Percentiles rank a stretch among this genome's conserved stretches.
Conservation (phyloP, 2,329 filamentous ascomycete species). For the Colletotrichum costaricense region DNA sequence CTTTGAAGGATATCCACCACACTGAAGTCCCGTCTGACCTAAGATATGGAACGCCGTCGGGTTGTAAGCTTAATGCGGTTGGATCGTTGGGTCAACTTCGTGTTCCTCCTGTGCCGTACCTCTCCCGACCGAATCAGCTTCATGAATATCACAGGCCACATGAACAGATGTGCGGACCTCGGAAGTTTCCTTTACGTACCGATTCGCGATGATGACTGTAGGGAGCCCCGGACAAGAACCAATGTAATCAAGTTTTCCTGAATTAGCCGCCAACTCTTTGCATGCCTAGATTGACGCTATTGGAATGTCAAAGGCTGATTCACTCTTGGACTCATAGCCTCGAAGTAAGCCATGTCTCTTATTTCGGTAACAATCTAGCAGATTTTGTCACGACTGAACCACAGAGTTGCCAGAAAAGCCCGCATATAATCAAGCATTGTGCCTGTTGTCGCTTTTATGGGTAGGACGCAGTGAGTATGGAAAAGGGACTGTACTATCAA, state of each 20-base stretch:
- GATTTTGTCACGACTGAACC: background rate
- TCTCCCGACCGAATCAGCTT: background rate
- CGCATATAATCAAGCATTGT: background rate
- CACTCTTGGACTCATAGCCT: background rate
- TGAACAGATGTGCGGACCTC: background rate
- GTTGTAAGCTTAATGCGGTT: background rate
- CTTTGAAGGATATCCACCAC: background rate
- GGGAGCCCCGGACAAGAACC: background rate
- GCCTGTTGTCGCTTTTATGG: background rate
- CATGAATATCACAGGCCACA: background rate
- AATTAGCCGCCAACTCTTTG: background rate
- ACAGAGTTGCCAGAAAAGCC: background rate
- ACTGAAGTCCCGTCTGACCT: slow-evolving; percentile 3
- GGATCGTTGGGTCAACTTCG: background rate
- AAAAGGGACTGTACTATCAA: background rate
- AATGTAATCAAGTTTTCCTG: background rate
- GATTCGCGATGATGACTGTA: background rate
- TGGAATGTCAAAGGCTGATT: background rate
- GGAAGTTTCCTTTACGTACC: background rate
- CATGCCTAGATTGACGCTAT: background rate
- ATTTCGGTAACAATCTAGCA: background rate
- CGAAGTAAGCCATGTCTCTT: background rate
- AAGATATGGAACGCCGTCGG: slow-evolving; percentile 13
- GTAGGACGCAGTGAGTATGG: background rate
- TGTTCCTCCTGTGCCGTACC: slow-evolving; percentile 25